Evolutionary conservation across 495 filamentous ascomycete species (phyloP).

Genomic region (Neurospora pannonica): DNA sequence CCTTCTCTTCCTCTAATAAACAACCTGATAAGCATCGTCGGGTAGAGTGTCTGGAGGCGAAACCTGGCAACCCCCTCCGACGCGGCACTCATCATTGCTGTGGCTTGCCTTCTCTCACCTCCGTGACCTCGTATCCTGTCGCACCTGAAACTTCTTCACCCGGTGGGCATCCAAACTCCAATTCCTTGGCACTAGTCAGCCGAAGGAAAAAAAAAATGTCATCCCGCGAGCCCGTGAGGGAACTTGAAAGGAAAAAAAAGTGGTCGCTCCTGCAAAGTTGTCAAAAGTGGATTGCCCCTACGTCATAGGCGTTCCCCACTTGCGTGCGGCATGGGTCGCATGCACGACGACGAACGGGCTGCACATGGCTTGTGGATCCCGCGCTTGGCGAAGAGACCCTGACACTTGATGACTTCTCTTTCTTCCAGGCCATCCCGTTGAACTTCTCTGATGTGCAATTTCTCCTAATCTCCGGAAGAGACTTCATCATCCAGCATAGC

Average conservation of each 20-base stretch:
- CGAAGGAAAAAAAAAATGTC: neutral
- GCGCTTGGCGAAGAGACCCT: neutral
- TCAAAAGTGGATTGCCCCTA: neutral
- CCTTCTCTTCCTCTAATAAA: neutral
- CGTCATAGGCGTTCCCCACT: neutral
- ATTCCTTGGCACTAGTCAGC: neutral
- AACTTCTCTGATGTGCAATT: no score
- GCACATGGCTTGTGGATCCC: neutral
- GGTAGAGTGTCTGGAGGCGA: neutral
- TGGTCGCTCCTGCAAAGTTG: neutral
- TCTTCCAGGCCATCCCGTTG: no score
- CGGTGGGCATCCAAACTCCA: neutral
- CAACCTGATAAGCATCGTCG: neutral
- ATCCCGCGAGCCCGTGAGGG: neutral
- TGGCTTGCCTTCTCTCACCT: neutral
- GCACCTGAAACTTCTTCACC: neutral
- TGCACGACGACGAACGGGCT: neutral
- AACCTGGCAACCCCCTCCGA: neutral
- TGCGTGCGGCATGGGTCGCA: neutral
- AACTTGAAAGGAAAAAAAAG: neutral
- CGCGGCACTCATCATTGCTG: neutral
- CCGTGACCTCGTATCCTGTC: neutral
- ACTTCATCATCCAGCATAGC: neutral
- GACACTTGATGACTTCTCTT: no score
- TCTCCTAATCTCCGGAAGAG: no score